Evolutionary conservation across 352 stramenopile genomes (phyloP), one percentile per base, ranked within the genome.

Genomic region (Pythium phragmiticola): DNA sequence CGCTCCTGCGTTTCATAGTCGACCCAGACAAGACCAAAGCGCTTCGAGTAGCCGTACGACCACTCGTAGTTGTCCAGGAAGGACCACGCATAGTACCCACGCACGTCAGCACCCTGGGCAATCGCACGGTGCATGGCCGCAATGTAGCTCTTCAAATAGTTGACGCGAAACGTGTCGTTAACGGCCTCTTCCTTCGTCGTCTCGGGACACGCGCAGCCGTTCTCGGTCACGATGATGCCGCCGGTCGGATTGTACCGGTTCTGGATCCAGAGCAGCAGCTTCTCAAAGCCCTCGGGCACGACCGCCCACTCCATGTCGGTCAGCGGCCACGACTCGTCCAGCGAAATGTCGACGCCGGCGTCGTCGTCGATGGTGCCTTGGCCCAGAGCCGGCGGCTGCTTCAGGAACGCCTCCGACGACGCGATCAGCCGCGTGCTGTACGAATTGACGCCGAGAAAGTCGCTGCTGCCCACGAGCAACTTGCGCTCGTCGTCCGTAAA

Each of bases 41-140:
- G 80, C 65, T 83, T 84, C 33, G 55, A 65, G 66, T 82, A 88
- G 49, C 77, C 78, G 11, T 72, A 69, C 42, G 90, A 77, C 96
- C 96, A 99, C 69, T 99, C 94, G 72, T 97, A 98, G 17, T 98
- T 98, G 69, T 98, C 94, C 54, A 98, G 69, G 23, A 98, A 87
- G 39, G 77, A 92, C 92, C 94, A 98, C 19, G 87, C 88, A 73
- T 94, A 96, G 69, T 98, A 98, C 7, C 87, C 90, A 23, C 78
- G 78, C 49, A 90, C 78, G 46, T 90, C 78, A 13, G 75, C 81
- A n/a, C 77, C 78, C 26, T 87, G 57, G 28, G 69, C 56, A 39
- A 86, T 79, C 37, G 75, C 77, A 33, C 72, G 71, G 68, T 86
- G 77, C 45, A 96, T 88, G 47, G 78, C 30, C 12, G 57, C 26